Percentiles rank a stretch among this genome's conserved stretches.
These are phyloP conservation scores for Calonectria fujianensis DNA, from an alignment of 2,329 filamentous ascomycete genomes.

Conservation along the genomic window DNA sequence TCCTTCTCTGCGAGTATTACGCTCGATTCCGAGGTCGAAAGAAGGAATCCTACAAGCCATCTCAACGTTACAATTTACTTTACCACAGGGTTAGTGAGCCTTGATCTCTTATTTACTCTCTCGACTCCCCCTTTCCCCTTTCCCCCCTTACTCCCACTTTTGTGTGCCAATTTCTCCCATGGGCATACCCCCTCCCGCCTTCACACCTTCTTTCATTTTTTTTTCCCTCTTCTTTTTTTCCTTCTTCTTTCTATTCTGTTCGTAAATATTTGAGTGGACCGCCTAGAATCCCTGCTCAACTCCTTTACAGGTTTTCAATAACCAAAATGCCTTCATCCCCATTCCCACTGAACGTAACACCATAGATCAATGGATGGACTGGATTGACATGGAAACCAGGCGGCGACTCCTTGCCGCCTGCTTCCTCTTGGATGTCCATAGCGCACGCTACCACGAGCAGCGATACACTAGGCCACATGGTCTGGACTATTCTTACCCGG, in stretches of 20 bases:
- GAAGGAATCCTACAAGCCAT: conserved; percentile 67
- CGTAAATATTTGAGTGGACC: conserved; percentile 31
- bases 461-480: conserved; percentile 58
- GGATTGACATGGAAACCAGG: conserved; percentile 71
- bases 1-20: conserved; percentile 74
- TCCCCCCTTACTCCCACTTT: conserved; percentile 39
- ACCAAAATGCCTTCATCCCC: conserved; percentile 55
- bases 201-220: conserved; percentile 4
- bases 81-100: conserved; percentile 72
- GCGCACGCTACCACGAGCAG: conserved; percentile 73
- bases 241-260: conserved; percentile 57
- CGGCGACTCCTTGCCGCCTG: conserved; percentile 74
- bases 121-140: conserved; percentile 23
- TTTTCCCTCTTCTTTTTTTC: conserved; percentile 34
- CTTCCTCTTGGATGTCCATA: conserved; percentile 74
- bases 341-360: conserved; percentile 50
- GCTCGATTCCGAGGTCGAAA: conserved; percentile 72
- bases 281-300: conserved; percentile 52
- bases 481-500: conserved; percentile 60
- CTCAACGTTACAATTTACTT: conserved; percentile 69
- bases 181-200: not conserved
- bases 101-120: conserved; percentile 49
- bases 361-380: conserved; percentile 68
- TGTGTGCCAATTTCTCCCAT: conserved; percentile 45
- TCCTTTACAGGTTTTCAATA: conserved; percentile 63